Conservation (phyloP, 2,329 filamentous ascomycete genomes). For the Cladosporium sp. region DNA sequence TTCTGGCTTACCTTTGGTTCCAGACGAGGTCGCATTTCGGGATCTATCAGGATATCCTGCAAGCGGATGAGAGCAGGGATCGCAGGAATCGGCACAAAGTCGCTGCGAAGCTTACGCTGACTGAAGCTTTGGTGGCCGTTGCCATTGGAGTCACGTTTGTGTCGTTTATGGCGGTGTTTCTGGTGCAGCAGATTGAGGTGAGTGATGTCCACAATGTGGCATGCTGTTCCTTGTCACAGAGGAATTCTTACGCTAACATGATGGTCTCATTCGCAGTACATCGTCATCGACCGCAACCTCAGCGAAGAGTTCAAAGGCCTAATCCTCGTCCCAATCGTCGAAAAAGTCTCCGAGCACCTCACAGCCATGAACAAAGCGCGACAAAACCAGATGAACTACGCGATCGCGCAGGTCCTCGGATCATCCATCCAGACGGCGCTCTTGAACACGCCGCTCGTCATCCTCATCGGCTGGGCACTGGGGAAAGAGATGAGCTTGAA, state of each 20-base stretch:
- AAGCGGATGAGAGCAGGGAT: conserved; percentile 64
- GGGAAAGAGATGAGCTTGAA: conserved; percentile 70
- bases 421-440: conserved; percentile 87
- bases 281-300: conserved; percentile 53
- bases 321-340: conserved; percentile 77
- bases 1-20: conserved; percentile 64
- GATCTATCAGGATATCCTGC: conserved; percentile 74
- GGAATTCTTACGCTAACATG: conserved; percentile 26
- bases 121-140: conserved; percentile 69
- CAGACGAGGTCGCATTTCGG: conserved; percentile 74
- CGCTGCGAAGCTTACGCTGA: conserved; percentile 71
- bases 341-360: conserved; percentile 82
- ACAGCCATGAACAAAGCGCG: conserved; percentile 83
- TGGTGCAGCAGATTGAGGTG: conserved; percentile 69
- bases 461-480: conserved; percentile 81
- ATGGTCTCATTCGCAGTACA: conserved; percentile 35
- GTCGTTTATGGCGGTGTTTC: conserved; percentile 70
- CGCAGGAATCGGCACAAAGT: conserved; percentile 60
- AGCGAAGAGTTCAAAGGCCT: conserved; percentile 65
- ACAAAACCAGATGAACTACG: conserved; percentile 75
- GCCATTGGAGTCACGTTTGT: conserved; percentile 66
- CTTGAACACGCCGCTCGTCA: conserved; percentile 79
- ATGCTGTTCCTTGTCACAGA: neutral
- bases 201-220: neutral
- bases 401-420: conserved; percentile 80